phyloP scores from a whole-genome alignment of 2,329 filamentous ascomycete genomes.

The Xylaria sp. region DNA sequence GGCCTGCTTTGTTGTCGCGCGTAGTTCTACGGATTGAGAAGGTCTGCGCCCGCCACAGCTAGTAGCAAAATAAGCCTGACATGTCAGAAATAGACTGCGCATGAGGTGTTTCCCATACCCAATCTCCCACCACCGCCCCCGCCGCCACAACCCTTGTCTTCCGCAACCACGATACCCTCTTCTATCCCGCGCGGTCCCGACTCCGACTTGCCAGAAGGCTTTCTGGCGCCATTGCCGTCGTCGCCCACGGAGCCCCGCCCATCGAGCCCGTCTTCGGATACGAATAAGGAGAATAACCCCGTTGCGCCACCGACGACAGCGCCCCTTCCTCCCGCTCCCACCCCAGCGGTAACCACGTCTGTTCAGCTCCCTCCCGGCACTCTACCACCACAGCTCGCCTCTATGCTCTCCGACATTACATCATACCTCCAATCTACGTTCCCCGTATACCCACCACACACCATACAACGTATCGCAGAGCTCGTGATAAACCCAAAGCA shows the following conservation, averaged over 20 bases:
- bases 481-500: conserved; percentile 78
- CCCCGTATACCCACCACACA: conserved; percentile 81
- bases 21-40: conserved; percentile 59
- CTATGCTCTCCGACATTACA: conserved; percentile 70
- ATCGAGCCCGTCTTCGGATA: conserved; percentile 62
- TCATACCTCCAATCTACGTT: conserved; percentile 74
- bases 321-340: conserved; percentile 42
- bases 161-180: conserved; percentile 40
- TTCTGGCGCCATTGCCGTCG: conserved; percentile 58
- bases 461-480: conserved; percentile 90
- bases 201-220: conserved; percentile 52
- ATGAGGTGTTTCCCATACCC: conserved; percentile 79
- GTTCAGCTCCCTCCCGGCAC: conserved; percentile 52
- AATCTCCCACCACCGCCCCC: conserved; percentile 58
- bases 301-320: conserved; percentile 35
- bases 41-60: conserved; percentile 49
- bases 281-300: conserved; percentile 72
- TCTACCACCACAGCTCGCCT: conserved; percentile 71
- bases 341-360: conserved; percentile 41
- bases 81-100: conserved; percentile 69
- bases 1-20: conserved; percentile 52
- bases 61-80: conserved; percentile 18
- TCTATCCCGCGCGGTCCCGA: conserved; percentile 51
- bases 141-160: conserved; percentile 25
- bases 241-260: conserved; percentile 54